Evolutionary conservation across 768 basidiomycete genomes (phyloP), one percentile per base, ranked within the genome.

Genomic region (Mycena leptocephala): DNA sequence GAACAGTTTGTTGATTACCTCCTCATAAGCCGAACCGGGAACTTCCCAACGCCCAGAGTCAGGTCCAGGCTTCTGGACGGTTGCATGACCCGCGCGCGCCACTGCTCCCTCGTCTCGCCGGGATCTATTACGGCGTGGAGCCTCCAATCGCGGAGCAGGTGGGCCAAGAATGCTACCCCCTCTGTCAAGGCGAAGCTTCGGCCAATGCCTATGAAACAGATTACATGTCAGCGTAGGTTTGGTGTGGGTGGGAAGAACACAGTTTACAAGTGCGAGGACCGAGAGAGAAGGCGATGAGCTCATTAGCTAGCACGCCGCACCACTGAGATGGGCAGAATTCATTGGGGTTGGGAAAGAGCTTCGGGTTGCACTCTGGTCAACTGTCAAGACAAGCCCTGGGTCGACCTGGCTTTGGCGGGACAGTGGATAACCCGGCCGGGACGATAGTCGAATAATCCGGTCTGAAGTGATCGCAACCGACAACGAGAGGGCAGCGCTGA

Each of bases 41-140:
- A 30, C 14, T 18, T 39, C 43, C 70, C 70, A 22, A 70, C 70
- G 0, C 59, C 70, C 24, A 62, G 46, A 18, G 70, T 70, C 70
- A 62, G 22, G 1, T 10, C 8, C 35, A 6, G 16, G 3, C 9
- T 24, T 7, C 14, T 33, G n/a, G n/a, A n/a, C n/a, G n/a, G n/a
- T n/a, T n/a, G n/a, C 70, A 70, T 61, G 7, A 70, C 70, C 20
- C 70, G 70, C 24, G n/a, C 30, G 46, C 48, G 48, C 48, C 48
- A 51, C 48, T 51, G n/a, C n/a, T 11, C 48, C n/a, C 48, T 24
- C 3, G 48, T 51, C 22, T 51, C 48, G n/a, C 48, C 48, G 8
- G 48, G 48, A 26, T 51, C n/a, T 11, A 51, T 9, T 7, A 51
- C n/a, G 14, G 18, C 9, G n/a, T 51, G 48, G 8, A 51, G n/a